Evolutionary conservation across 2,329 filamentous ascomycete species (phyloP), one percentile per base, ranked within the genome.

Genomic region (Ascochyta clinopodiicola): DNA sequence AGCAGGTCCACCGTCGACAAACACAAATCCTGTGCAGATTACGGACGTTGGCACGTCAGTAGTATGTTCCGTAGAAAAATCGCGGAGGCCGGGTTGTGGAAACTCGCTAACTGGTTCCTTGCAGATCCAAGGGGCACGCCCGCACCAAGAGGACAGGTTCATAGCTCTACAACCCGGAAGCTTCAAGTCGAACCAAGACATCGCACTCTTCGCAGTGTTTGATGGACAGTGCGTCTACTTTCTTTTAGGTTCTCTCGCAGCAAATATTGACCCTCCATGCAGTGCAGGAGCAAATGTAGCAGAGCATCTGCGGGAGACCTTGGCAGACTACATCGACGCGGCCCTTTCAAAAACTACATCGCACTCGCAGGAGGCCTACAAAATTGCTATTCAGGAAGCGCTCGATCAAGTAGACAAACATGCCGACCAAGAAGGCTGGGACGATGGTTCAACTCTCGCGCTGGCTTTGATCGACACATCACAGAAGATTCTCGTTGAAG

Each of bases 121-220:
- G 54, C 57, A 69, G 66, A 60, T 64, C 34, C 57, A 62, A 25
- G 66, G 66, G 19, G 62, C 59, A 24, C 60, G 66, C 19, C 53
- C 57, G 32, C 53, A 65, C 29, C 66, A 69, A 31, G 64, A 69
- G 47, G 66, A 69, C 52, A 56, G 66, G 17, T 66, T 63, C 38
- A 60, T 63, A 8, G 53, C 53, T 5, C 45, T 67, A 24, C 37
- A 49, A 27, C 60, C 64, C 12, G 63, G 64, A 37, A 48, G 52
- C 5, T 24, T 69, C 2, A 63, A 60, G 17, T 63, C 66, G 10
- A 56, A 62, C n/a, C 66, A 67, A 39, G 55, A 67, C 10, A 51
- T 69, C 32, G 64, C 63, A 7, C 38, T 69, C 10, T 69, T 60
- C 32, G 66, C 60, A 12, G 63, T 69, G 1, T 65, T 63, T 34